Evolutionary conservation across 768 basidiomycete species (phyloP).

Genomic region (Xanthoconium purpureum): DNA sequence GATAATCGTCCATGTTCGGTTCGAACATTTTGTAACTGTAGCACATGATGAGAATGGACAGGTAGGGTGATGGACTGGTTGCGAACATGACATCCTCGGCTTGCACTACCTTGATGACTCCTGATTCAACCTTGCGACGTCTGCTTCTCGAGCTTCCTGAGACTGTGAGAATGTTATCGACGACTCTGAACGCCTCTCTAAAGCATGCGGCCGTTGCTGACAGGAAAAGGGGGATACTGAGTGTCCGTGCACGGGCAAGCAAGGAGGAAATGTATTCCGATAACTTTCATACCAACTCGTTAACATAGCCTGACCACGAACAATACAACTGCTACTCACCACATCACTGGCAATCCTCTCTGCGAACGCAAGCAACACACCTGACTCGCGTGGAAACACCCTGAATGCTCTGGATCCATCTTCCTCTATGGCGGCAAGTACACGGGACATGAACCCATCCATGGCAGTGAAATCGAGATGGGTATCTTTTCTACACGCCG

Average conservation of each 20-base stretch:
- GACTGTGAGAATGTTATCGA: conserved; percentile 68
- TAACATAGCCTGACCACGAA: conserved; percentile 1
- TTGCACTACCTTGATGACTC: conserved; percentile 42
- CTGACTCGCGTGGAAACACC: conserved; percentile 79
- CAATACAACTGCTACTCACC: conserved; percentile 40
- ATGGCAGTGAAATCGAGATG: conserved; percentile 86
- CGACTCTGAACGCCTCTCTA: conserved; percentile 82
- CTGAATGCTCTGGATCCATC: conserved; percentile 80
- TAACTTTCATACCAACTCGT: conserved; percentile 44
- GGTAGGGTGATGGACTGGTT: neutral
- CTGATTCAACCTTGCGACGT: conserved; percentile 1
- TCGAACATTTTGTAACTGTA: conserved; percentile 92
- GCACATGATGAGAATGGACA: neutral
- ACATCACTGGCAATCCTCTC: conserved; percentile 86
- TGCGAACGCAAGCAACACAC: conserved; percentile 77
- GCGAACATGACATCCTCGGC: conserved; percentile 85
- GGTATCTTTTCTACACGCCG: conserved; percentile 42
- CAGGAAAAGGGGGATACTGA: conserved; percentile 69
- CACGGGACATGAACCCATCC: conserved; percentile 81
- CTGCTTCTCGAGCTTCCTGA: conserved; percentile 26
- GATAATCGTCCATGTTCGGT: conserved; percentile 94
- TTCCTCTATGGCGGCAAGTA: conserved; percentile 61
- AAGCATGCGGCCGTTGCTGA: conserved; percentile 89
- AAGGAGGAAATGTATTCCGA: conserved; percentile 83
- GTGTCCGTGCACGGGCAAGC: conserved; percentile 70